phyloP scores from a whole-genome alignment of 495 filamentous ascomycete genomes.

The Cercophora newfieldiana region DNA sequence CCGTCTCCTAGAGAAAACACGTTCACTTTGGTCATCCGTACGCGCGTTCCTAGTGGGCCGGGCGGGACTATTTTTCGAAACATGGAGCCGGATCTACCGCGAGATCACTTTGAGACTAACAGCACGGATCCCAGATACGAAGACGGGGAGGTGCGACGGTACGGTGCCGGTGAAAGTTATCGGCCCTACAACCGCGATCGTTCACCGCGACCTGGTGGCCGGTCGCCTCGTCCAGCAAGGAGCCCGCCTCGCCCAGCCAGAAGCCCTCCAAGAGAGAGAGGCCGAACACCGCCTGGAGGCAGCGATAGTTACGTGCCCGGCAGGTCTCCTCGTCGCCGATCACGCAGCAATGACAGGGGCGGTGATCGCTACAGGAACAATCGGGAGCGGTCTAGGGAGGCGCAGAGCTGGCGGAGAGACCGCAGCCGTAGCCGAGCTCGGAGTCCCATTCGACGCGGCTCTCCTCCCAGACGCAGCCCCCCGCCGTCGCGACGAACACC shows the following conservation, averaged over 20 bases:
- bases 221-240: constrained; percentile 39
- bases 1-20: background rate
- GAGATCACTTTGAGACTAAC: constrained; percentile 14
- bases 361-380: constrained; percentile 28
- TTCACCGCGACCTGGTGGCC: constrained; percentile 9
- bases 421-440: constrained; percentile 45
- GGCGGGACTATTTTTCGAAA: background rate
- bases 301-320: constrained; percentile 40
- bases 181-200: constrained; percentile 51
- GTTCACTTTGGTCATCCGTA: background rate
- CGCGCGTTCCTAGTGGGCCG: background rate
- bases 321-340: constrained; percentile 38
- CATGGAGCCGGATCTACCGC: background rate
- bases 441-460: constrained; percentile 38
- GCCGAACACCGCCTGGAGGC: constrained; percentile 32
- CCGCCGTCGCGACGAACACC: constrained; percentile 32
- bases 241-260: constrained; percentile 30
- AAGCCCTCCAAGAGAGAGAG: constrained; percentile 34
- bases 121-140: constrained; percentile 41
- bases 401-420: constrained; percentile 34
- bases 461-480: constrained; percentile 42
- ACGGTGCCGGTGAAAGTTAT: constrained; percentile 59
- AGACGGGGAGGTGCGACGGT: constrained; percentile 55
- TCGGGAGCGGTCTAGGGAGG: constrained; percentile 41
- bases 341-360: constrained; percentile 36